These are phyloP conservation scores for Populus trichocarpa DNA, from an alignment of 441 rosid genomes.

Conservation along the genomic window DNA sequence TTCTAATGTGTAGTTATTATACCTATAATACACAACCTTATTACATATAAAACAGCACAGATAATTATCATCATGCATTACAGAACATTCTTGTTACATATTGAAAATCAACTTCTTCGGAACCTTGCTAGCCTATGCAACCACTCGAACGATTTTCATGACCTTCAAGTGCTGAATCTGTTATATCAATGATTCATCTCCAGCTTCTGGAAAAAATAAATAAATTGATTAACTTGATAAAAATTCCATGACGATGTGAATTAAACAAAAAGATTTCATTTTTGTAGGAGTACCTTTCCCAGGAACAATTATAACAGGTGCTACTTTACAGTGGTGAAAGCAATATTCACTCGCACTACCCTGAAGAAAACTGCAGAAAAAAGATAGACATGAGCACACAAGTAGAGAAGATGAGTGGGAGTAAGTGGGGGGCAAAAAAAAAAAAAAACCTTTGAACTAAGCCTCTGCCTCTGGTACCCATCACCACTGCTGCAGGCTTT, in stretches of 20 bases:
- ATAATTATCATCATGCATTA: neutral
- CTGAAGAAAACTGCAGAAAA: constrained; percentile 56
- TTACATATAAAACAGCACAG: neutral
- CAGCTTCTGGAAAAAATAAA: constrained; percentile 49
- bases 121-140: neutral
- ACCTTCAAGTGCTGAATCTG: constrained; percentile 3
- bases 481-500: constrained; percentile 78
- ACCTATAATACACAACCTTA: too few relatives aligned
- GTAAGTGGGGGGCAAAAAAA: neutral
- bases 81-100: neutral
- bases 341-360: constrained; percentile 86
- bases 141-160: neutral
- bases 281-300: constrained; percentile 55
- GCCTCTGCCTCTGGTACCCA: constrained; percentile 89
- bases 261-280: neutral
- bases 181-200: constrained; percentile 55
- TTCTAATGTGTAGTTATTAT: too few relatives aligned
- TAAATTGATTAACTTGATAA: neutral
- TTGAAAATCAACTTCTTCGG: neutral
- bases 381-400: neutral
- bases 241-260: neutral
- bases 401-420: neutral
- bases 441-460: constrained; percentile 59
- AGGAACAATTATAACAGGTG: constrained; percentile 77
- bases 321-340: constrained; percentile 79